Base-by-base conservation (phyloP, 768 basidiomycete genomes). In the Rhizopogon salebrosus region DNA sequence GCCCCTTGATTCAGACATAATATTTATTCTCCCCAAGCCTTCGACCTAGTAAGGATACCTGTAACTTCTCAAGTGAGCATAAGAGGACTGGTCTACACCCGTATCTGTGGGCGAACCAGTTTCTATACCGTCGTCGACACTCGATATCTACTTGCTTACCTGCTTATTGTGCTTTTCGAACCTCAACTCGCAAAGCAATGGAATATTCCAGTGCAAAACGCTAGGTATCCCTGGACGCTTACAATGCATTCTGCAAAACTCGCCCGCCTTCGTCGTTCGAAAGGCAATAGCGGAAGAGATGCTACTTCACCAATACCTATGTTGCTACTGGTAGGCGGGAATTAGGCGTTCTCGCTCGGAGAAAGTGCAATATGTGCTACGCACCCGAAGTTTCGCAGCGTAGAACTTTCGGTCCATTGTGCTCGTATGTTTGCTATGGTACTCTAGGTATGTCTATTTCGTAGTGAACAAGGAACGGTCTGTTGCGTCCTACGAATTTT, bases 401-500 rank as follows among this genome's bases (percentile, higher is more conserved):
- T 16, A 52, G 60, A 49, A 50, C 18, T 16, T 46, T 24, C 50
- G 54, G 10, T 46, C 27, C 36, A 27, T 54, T 34, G 49, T 54
- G 11, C 54, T 62, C 27, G 60, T 58, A 51, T 60, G 22, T 58
- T 67, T 29, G 66, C 65, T 11, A 63, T 66, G 64, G 55, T 65
- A 20, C 52, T 55, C 6, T 59, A 58, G 45, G 62, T 65, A 35
- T 3, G 62, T 41, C 16, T 37, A n/a, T n/a, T n/a, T n/a, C n/a
- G n/a, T n/a, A n/a, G 27, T 20, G 16, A 16, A 14, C 14, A n/a
- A n/a, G n/a, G n/a, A n/a, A n/a, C n/a, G n/a, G n/a, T n/a, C n/a
- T n/a, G n/a, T n/a, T n/a, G 82, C 54, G 69, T 91, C 14, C 72
- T 90, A 20, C 75, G 89, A 56, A 79, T 0, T 62, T 91, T 6